Evolutionary conservation across 148 eudicot genomes (phyloP), one percentile per base, ranked within the genome.

Genomic region (Dysphania ambrosioides): DNA sequence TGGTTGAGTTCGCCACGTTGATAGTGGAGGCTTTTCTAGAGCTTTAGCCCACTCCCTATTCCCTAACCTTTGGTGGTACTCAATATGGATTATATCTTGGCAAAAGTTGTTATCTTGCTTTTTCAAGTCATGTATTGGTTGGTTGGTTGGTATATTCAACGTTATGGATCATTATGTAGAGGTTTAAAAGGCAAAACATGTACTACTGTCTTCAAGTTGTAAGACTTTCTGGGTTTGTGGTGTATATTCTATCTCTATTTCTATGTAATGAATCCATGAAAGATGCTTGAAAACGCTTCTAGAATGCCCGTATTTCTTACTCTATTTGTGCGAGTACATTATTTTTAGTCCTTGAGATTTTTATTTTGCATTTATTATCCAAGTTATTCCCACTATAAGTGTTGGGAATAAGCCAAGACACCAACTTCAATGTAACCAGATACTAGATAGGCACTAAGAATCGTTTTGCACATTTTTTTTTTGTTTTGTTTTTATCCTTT

Each of bases 201-300:
- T 68, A 58, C 1, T 68, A 29, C 1, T 58, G 32, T 68, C 30
- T 67, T 68, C 53, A 15, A 69, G n/a, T 8, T n/a, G 13, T n/a
- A 41, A 18, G 4, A 41, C 29, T 55, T 58, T 70, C 69, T 31
- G 68, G 74, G 58, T 47, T 77, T 70, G 78, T 70, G 73, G 79
- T 58, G 79, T 76, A 76, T 62, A 58, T 69, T 76, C 42, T 31
- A 5, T 41, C 12, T 4, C 4, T 60, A 44, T 49, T 47, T 47
- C 16, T 13, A 47, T 47, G 19, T 67, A 68, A 60, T 68, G 58
- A 68, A 68, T 31, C 73, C 73, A 76, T 68, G 73, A 76, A 16
- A 68, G 21, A 53, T 67, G 78, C 59, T 40, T 71, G 64, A 66
- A 26, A 74, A 16, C 34, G 49, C 55, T 44, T 68, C 44, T 26